Conservation (phyloP, 1,284 basidiomycete genomes). For the Irpex sp. region DNA sequence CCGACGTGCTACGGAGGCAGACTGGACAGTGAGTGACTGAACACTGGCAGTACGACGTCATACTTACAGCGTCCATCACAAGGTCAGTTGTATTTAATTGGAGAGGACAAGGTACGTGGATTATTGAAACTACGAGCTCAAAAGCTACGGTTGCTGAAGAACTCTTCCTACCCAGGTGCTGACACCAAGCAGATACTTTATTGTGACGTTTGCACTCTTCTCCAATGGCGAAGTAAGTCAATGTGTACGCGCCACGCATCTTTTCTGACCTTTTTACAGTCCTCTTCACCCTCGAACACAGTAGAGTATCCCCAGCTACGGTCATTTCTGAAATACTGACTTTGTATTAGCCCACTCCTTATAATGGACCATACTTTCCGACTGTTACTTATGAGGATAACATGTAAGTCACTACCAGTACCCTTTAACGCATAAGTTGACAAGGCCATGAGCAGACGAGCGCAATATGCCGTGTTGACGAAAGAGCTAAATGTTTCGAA, state of each 20-base stretch:
- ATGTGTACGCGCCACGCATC: conserved; percentile 1
- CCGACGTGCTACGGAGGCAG: conserved; percentile 32
- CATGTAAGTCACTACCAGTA: conserved; percentile 34
- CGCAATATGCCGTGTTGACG: conserved; percentile 52
- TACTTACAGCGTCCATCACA: conserved; percentile 6
- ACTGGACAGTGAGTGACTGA: conserved; percentile 26
- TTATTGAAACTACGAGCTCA: too few relatives aligned
- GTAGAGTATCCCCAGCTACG: not conserved
- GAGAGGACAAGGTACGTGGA: conserved; percentile 39
- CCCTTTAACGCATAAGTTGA: not conserved
- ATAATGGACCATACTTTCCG: conserved; percentile 41
- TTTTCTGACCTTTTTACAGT: not conserved
- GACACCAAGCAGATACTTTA: conserved; percentile 46
- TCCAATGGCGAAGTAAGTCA: conserved; percentile 51
- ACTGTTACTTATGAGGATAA: conserved; percentile 51
- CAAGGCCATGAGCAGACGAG: conserved; percentile 34
- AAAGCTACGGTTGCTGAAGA: not conserved
- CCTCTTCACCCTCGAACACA: conserved; percentile 48
- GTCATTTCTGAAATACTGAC: not conserved
- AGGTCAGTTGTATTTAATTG: conserved; percentile 51
- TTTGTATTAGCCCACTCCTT: conserved; percentile 30
- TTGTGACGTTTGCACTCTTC: conserved; percentile 57
- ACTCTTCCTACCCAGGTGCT: conserved; percentile 32
- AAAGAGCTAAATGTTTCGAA: conserved; percentile 45
- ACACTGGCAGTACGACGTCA: not conserved